Evolutionary conservation across 2,329 filamentous ascomycete genomes (phyloP), one percentile per base, ranked within the genome.

Genomic region (Exophiala sp.): DNA sequence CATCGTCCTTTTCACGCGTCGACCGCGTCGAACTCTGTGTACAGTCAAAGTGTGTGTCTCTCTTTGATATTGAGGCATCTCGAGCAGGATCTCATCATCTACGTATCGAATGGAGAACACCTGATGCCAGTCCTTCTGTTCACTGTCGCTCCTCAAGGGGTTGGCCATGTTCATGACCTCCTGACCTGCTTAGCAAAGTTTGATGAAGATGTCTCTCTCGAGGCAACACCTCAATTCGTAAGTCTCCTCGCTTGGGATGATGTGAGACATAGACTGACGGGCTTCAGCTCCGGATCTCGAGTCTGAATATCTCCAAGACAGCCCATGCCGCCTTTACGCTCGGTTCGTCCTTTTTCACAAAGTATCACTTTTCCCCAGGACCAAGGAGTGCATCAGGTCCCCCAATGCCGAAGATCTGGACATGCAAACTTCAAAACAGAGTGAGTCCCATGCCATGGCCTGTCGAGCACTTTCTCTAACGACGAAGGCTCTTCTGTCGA

Each of bases 131-230:
- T 65, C 10, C 61, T 76, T 29, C 65, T 67, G 33, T 83, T 86
- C 63, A 80, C 80, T 1, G 71, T 86, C 39, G 73, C 72, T 38
- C 81, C 82, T 10, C 74, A 78, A 58, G 79, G 80, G 2, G 75
- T 83, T 40, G 72, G 75, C 7, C 77, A 75, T 47, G 62, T 86
- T 4, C 82, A 85, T 61, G 82, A 85, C 64, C 70, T 78, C 6
- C 73, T 86, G 21, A 71, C 76, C 35, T 86, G 83, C 63, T 73
- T 86, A 1, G 74, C 78, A 50, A 85, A 83, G 67, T 86, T 86
- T 69, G 81, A 79, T 66, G 83, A 86, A 59, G 76, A 74, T 2
- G 80, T 86, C 11, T 80, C 80, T 18, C 75, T 86, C 50, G 83
- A 86, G 68, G 83, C 82, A 34, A 76, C 79, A 63, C 72, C 73